Evolutionary conservation across 1,284 basidiomycete species (phyloP), one percentile per base, ranked within the genome.

Genomic region (Leccinum griseonigrum): DNA sequence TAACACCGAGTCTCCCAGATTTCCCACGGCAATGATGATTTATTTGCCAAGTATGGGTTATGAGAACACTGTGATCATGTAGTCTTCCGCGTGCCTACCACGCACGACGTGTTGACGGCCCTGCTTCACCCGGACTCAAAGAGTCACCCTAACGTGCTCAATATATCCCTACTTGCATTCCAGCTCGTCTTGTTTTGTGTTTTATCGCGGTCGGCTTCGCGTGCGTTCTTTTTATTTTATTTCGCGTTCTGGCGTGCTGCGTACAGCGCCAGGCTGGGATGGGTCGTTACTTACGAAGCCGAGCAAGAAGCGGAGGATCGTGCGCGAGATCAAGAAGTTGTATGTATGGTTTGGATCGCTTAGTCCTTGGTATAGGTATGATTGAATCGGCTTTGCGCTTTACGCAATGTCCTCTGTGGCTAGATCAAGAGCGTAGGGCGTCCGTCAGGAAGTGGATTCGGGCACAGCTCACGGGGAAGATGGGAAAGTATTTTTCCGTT

Each of bases 261-360:
- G 11, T 99, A 98, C 76, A 94, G 99, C 74, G 90, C 85, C 54
- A 97, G 97, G 0, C 85, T 99, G 56, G 97, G 96, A 1, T 97
- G 91, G 87, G 85, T 98, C 8, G 22, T 22, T 22, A 22, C 82
- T 99, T 59, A 94, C 94, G 22, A 90, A 92, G 72, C 97, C 99
- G 78, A 95, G 92, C 79, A 95, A 97, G 79, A 88, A 86, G 76
- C 91, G 87, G 70, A 98, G 93, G 91, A 93, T 99, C 67, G 93
- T 98, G 53, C 82, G 86, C 34, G 85, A 90, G 64, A 83, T 98
- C 4, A 86, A 92, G 62, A 79, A 82, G 14, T 77, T 87, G 52
- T 22, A 22, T 22, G 22, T 22, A 22, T 22, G 22, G 22, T 22
- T 22, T 22, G 96, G 95, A 5, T 98, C 22, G 22, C 22, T 22